phyloP scores from a whole-genome alignment of 2,329 filamentous ascomycete genomes.

The Tolypocladium ovalisporum region DNA sequence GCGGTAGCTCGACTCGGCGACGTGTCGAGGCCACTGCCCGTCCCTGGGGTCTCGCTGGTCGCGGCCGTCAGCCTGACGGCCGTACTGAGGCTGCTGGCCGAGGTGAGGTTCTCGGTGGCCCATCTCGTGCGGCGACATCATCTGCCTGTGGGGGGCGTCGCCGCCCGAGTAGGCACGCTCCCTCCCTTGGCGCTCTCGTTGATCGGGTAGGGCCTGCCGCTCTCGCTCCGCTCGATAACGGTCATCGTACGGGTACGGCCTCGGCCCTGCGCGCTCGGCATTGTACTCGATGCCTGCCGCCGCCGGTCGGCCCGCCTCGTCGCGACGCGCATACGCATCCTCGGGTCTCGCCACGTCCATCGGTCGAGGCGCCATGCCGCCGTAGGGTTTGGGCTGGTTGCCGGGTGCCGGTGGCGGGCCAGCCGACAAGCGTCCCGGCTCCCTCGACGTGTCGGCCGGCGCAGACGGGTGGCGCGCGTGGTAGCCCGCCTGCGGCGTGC shows the following conservation, averaged over 20 bases:
- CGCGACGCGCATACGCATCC: conserved; percentile 37
- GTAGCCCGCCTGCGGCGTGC: conserved; percentile 44
- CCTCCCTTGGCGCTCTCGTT: conserved; percentile 30
- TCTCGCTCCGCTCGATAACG: conserved; percentile 40
- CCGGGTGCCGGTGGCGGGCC: conserved; percentile 36
- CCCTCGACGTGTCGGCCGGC: conserved; percentile 32
- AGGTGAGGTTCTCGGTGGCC: conserved; percentile 33
- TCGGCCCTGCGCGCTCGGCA: conserved; percentile 34
- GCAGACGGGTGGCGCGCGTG: conserved; percentile 37
- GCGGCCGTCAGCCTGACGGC: conserved; percentile 28
- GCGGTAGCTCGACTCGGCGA: conserved; percentile 20
- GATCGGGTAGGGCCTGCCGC: conserved; percentile 31
- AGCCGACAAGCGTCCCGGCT: conserved; percentile 24
- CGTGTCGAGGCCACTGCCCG: conserved; percentile 20
- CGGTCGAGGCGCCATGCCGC: conserved; percentile 31
- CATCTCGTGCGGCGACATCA: conserved; percentile 22
- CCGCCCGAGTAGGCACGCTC: conserved; percentile 38
- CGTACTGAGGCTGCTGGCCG: conserved; percentile 33
- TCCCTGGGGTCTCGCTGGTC: conserved; percentile 25
- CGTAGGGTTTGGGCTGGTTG: conserved; percentile 40
- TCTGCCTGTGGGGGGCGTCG: conserved; percentile 33
- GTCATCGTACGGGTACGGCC: conserved; percentile 38
- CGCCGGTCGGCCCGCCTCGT: conserved; percentile 30
- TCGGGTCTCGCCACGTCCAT: conserved; percentile 32
- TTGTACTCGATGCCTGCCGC: conserved; percentile 40